Percentiles rank a stretch among this genome's conserved stretches.
Conservation (phyloP, 169 alveolate species). For the Babesia gibsoni region DNA sequence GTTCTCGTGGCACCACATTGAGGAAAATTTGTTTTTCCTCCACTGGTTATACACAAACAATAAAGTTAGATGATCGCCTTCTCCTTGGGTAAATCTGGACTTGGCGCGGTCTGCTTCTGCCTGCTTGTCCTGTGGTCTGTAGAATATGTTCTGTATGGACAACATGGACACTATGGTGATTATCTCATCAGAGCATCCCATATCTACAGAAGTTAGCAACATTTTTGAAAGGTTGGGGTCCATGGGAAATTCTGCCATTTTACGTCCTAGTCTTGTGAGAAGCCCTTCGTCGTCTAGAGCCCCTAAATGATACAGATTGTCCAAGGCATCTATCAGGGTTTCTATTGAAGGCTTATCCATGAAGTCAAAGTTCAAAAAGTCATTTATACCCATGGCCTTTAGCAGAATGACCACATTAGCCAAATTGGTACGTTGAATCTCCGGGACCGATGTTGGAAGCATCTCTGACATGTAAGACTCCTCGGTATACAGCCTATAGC, state of each 20-base stretch:
- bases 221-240: conserved; percentile 96
- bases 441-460: conserved; percentile 99
- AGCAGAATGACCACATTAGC: conserved; percentile 97
- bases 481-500: conserved; percentile 99
- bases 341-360: conserved; percentile 93
- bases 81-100: conserved; percentile 92
- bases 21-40: conserved; percentile 88
- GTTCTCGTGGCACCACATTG: conserved; percentile 97
- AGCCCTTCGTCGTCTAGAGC: conserved; percentile 99
- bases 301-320: conserved; percentile 94
- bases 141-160: conserved; percentile 95
- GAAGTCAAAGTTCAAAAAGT: conserved; percentile 95
- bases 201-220: conserved; percentile 96
- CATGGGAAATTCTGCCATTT: conserved; percentile 99
- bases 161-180: conserved; percentile 97
- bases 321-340: conserved; percentile 96
- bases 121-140: conserved; percentile 96
- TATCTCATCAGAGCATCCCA: conserved; percentile 96
- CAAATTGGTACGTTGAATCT: conserved; percentile 97
- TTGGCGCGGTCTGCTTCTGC: conserved; percentile 94
- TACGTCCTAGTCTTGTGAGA: conserved; percentile 97
- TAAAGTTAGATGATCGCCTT: conserved; percentile 97
- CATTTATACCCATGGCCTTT: conserved; percentile 99
- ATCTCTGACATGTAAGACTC: conserved; percentile 96
- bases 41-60: conserved; percentile 94